A percentile compares a stretch with the other conserved stretches of the same genome.
These are phyloP conservation scores for Cryomyces antarcticus DNA, from an alignment of 495 filamentous ascomycete species.

Conservation along the genomic window DNA sequence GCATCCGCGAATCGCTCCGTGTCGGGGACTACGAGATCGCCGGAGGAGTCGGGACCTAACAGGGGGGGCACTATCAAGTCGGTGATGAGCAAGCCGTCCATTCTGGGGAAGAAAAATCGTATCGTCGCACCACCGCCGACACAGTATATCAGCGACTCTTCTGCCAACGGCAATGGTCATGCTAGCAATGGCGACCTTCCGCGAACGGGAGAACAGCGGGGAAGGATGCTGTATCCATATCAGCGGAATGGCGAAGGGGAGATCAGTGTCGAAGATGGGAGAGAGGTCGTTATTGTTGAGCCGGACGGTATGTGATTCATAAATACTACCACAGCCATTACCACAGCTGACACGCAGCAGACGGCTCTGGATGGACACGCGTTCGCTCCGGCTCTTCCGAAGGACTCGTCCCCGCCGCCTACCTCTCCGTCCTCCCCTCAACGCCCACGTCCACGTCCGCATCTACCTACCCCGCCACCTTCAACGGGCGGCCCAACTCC, in stretches of 20 bases:
- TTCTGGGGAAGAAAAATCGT: conserved; percentile 33
- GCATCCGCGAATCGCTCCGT: conserved; percentile 58
- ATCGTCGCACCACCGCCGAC: conserved; percentile 74
- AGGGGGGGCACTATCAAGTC: conserved; percentile 16
- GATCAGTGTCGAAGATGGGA: conserved; percentile 54
- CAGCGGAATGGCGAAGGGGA: conserved; percentile 63
- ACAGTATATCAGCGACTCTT: conserved; percentile 44
- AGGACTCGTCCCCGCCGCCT: conserved; percentile 73
- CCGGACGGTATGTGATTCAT: conserved; percentile 49
- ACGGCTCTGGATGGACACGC: conserved; percentile 80
- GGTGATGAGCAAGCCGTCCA: conserved; percentile 17
- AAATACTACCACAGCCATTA: background rate
- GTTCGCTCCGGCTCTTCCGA: conserved; percentile 47
- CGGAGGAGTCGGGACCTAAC: conserved; percentile 24
- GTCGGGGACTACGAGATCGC: conserved; percentile 26
- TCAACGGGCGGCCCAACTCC: conserved; percentile 28
- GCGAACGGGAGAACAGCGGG: conserved; percentile 34
- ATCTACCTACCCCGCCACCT: conserved; percentile 12
- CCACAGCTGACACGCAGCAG: conserved; percentile 21
- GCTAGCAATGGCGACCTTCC: conserved; percentile 5
- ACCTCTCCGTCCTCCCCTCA: conserved; percentile 21
- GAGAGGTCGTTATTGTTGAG: conserved; percentile 59
- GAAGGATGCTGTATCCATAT: conserved; percentile 79
- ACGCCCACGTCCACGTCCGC: conserved; percentile 23
- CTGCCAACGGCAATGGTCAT: conserved; percentile 16